Evolutionary conservation across 495 filamentous ascomycete species (phyloP).

Genomic region (Aspergillus diversus): DNA sequence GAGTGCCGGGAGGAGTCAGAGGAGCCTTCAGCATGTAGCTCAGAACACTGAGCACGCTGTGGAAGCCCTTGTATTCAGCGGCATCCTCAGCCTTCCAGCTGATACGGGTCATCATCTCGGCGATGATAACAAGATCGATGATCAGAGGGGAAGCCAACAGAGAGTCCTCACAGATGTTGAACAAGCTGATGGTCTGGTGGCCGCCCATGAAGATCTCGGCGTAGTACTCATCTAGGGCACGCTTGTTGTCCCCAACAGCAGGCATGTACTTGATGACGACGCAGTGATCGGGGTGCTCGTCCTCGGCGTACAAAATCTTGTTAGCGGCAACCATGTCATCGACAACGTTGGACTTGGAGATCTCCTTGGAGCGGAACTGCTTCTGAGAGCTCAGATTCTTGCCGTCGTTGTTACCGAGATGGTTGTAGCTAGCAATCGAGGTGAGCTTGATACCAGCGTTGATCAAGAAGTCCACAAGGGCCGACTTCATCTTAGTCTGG

Average conservation of each 20-base stretch:
- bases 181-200: conserved; percentile 96
- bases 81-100: conserved; percentile 75
- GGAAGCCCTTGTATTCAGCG: conserved; percentile 87
- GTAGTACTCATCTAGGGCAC: conserved; percentile 97
- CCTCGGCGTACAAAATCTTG: conserved; percentile 81
- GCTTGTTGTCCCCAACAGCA: conserved; percentile 98
- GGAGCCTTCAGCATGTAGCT: conserved; percentile 99
- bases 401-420: conserved; percentile 98
- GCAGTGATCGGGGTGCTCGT: conserved; percentile 86
- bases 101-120: conserved; percentile 98
- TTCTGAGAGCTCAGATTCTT: conserved; percentile 96
- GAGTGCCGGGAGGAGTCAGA: conserved; percentile 91
- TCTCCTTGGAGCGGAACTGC: conserved; percentile 99
- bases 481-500: conserved; percentile 99
- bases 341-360: conserved; percentile 97
- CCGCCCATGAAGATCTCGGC: conserved; percentile 99
- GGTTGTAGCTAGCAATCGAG: conserved; percentile 98
- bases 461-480: conserved; percentile 97
- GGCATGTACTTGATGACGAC: conserved; percentile 99
- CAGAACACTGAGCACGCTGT: conserved; percentile 95
- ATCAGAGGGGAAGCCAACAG: conserved; percentile 96
- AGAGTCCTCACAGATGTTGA: conserved; percentile 99
- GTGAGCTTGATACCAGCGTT: conserved; percentile 98
- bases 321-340: conserved; percentile 99
- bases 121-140: conserved; percentile 89